Percentiles rank a stretch among this genome's conserved stretches.
These are phyloP conservation scores for Gleditsia sinensis DNA, from an alignment of 306 rosid species.

Conservation along the genomic window DNA sequence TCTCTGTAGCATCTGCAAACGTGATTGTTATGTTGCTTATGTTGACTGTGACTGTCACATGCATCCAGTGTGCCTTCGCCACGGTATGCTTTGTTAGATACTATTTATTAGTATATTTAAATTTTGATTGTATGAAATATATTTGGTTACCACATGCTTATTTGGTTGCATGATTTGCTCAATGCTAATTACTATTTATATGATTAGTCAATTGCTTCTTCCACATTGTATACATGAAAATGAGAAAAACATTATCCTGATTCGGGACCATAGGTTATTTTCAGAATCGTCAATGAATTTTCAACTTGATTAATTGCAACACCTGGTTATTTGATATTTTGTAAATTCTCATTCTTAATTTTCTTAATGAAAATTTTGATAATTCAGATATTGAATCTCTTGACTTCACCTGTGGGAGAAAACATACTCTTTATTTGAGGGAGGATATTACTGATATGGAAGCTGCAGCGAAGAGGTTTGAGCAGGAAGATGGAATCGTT, in stretches of 20 bases:
- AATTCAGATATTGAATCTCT: slow-evolving; percentile 67
- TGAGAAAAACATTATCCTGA: slow-evolving; percentile 9
- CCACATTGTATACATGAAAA: slow-evolving; percentile 21
- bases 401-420: slow-evolving; percentile 70
- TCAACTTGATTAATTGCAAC: neutral
- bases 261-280: slow-evolving; percentile 2
- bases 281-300: neutral
- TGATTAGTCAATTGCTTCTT: neutral
- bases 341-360: neutral
- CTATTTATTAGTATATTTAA: neutral
- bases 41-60: slow-evolving; percentile 71
- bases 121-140: neutral
- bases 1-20: slow-evolving; percentile 89
- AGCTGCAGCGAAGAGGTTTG: slow-evolving; percentile 82
- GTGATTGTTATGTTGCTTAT: slow-evolving; percentile 83
- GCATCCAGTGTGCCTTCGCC: slow-evolving; percentile 90
- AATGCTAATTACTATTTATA: slow-evolving; percentile 3
- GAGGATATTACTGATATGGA: slow-evolving; percentile 83
- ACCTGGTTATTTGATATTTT: neutral
- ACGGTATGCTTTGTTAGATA: slow-evolving; percentile 59
- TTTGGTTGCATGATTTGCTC: slow-evolving; percentile 17
- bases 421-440: slow-evolving; percentile 59
- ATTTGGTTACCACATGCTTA: slow-evolving; percentile 14
- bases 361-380: slow-evolving; percentile 10
- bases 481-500: slow-evolving; percentile 60